These are phyloP conservation scores for Mycena vitilis DNA, from an alignment of 768 basidiomycete species.

Conservation along the genomic window DNA sequence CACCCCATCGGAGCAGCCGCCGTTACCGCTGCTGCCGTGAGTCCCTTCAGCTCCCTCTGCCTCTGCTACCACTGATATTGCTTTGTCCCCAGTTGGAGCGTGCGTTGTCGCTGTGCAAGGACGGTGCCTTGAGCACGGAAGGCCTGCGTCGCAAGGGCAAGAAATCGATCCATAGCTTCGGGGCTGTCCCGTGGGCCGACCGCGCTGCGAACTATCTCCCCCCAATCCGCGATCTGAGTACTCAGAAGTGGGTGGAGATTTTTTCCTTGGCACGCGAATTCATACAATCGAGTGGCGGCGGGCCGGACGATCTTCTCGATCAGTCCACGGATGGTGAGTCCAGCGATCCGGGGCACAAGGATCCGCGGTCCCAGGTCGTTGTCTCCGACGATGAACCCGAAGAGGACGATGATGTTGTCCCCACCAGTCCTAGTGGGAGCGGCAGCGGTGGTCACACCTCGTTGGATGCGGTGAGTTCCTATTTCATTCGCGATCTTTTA, in stretches of 20 bases:
- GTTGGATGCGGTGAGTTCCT: too few relatives aligned
- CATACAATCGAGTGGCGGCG: neutral
- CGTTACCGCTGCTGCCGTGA: conserved; percentile 9
- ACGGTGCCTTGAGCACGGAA: neutral
- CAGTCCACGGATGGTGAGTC: neutral
- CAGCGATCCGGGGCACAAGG: neutral
- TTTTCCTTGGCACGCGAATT: neutral
- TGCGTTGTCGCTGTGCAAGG: neutral
- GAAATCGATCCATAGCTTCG: neutral
- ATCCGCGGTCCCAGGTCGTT: conserved; percentile 8
- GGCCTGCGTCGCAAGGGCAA: conserved; percentile 1
- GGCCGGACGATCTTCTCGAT: neutral
- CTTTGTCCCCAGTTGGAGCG: conserved; percentile 2
- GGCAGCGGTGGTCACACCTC: too few relatives aligned
- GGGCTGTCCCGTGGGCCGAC: conserved; percentile 10
- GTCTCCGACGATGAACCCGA: conserved; percentile 3
- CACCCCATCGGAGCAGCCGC: conserved; percentile 6
- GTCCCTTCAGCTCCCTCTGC: neutral
- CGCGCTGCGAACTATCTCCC: conserved; percentile 3
- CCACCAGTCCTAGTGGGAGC: too few relatives aligned
- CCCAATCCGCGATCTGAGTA: neutral
- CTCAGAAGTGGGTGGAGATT: conserved; percentile 15
- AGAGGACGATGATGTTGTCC: neutral
- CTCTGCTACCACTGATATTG: neutral
- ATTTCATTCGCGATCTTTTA: too few relatives aligned